These are phyloP conservation scores for Westerdykella ornata DNA, from an alignment of 2,329 filamentous ascomycete genomes.

Conservation along the genomic window DNA sequence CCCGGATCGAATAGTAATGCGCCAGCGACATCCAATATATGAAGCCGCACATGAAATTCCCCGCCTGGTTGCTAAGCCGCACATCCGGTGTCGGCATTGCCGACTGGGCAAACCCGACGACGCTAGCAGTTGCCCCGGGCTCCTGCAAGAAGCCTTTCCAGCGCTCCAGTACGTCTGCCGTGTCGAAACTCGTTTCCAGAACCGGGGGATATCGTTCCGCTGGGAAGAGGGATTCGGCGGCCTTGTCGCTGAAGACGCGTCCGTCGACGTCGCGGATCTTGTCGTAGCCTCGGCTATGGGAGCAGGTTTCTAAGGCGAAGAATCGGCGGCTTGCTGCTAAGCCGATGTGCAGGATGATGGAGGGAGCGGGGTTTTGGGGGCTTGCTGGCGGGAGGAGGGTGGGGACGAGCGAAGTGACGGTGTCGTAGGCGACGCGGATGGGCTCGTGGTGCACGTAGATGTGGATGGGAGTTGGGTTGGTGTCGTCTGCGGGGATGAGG, in stretches of 20 bases:
- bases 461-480: slow-evolving; percentile 27
- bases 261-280: slow-evolving; percentile 32
- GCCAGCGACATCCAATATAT: slow-evolving; percentile 33
- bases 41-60: slow-evolving; percentile 35
- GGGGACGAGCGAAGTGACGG: slow-evolving; percentile 23
- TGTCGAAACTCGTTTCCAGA: slow-evolving; percentile 29
- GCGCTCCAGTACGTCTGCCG: slow-evolving; percentile 23
- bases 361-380: slow-evolving; percentile 15
- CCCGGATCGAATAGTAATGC: slow-evolving; percentile 18
- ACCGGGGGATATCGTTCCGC: slow-evolving; percentile 9
- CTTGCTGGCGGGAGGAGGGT: slow-evolving; percentile 21
- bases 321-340: slow-evolving; percentile 32
- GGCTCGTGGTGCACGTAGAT: slow-evolving; percentile 30
- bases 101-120: too few species aligned
- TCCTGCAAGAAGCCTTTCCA: slow-evolving; percentile 20
- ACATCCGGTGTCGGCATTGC: slow-evolving; percentile 17
- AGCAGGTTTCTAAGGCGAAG: slow-evolving; percentile 32
- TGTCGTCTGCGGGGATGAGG: slow-evolving; percentile 21
- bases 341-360: slow-evolving; percentile 36
- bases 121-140: neutral
- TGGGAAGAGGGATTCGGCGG: slow-evolving; percentile 12
- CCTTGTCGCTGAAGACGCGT: slow-evolving; percentile 16
- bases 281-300: slow-evolving; percentile 25
- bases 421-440: slow-evolving; percentile 32
- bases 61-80: slow-evolving; percentile 25